Percentiles rank a stretch among this genome's conserved stretches.
These are phyloP conservation scores for Talaromyces stipitatus DNA, from an alignment of 495 filamentous ascomycete genomes.

Conservation along the genomic window DNA sequence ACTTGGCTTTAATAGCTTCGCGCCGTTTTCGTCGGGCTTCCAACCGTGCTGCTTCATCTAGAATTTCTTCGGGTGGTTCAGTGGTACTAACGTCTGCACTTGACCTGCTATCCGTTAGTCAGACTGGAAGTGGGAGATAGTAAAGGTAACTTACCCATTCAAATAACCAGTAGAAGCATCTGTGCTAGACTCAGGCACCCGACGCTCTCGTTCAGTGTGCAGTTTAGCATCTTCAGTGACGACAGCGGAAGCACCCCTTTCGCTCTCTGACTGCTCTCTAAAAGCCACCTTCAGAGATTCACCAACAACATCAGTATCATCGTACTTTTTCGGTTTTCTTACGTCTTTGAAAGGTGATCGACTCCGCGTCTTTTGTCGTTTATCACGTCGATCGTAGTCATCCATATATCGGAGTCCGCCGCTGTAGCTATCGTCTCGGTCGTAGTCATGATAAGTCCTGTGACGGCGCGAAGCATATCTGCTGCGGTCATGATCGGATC, in stretches of 20 bases:
- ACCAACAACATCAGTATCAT: conserved; percentile 23
- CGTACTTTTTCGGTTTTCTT: conserved; percentile 35
- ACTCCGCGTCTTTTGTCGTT: conserved; percentile 60
- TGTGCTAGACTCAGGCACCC: conserved; percentile 39
- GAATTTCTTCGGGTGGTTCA: conserved; percentile 31
- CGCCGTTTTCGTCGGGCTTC: conserved; percentile 81
- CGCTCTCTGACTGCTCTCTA: conserved; percentile 60
- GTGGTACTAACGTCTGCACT: conserved; percentile 9
- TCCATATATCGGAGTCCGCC: conserved; percentile 46
- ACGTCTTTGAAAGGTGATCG: conserved; percentile 43
- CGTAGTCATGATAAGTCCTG: conserved; percentile 57
- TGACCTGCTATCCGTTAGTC: conserved; percentile 8
- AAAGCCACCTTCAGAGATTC: conserved; percentile 24
- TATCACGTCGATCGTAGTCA: conserved; percentile 53
- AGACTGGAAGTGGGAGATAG: background rate
- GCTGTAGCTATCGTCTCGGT: conserved; percentile 46
- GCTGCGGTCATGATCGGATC: conserved; percentile 28
- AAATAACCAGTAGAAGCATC: conserved; percentile 12
- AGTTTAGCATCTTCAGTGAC: conserved; percentile 48
- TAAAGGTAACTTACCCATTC: conserved; percentile 35
- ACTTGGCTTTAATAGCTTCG: conserved; percentile 82
- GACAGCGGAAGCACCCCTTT: conserved; percentile 49
- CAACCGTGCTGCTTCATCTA: conserved; percentile 73
- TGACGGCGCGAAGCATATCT: conserved; percentile 21
- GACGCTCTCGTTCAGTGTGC: conserved; percentile 60